Evolutionary conservation across 352 stramenopile genomes (phyloP).

Genomic region (Phytophthora cajani): DNA sequence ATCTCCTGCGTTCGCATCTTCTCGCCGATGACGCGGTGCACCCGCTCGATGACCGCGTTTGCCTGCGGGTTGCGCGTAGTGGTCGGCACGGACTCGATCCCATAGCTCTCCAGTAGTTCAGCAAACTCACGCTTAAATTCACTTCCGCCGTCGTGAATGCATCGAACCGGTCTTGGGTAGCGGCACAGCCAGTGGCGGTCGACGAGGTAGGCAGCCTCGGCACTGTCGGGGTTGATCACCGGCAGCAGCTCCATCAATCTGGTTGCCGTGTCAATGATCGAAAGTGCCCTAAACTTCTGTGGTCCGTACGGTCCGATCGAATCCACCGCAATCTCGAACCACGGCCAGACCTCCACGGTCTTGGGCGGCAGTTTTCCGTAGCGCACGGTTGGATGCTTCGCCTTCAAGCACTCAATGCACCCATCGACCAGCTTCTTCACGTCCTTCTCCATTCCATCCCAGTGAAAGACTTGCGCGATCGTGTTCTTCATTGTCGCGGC

Average conservation of each 20-base stretch:
- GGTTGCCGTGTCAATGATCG: slow-evolving; percentile 13
- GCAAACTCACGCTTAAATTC: slow-evolving; percentile 8
- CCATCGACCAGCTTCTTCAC: neutral
- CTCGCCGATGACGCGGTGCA: slow-evolving; percentile 6
- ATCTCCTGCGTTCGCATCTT: neutral
- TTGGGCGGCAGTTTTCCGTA: slow-evolving; percentile 2
- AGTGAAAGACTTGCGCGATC: neutral
- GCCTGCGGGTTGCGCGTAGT: slow-evolving; percentile 5
- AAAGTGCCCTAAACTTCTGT: slow-evolving; percentile 3
- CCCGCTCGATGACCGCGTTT: slow-evolving; percentile 9
- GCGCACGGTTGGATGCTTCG: neutral
- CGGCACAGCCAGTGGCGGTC: slow-evolving; percentile 11
- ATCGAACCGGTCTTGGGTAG: neutral
- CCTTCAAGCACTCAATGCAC: neutral
- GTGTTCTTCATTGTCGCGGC: neutral
- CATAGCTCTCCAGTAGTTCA: slow-evolving; percentile 7
- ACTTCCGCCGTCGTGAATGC: slow-evolving; percentile 2
- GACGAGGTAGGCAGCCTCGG: slow-evolving; percentile 1
- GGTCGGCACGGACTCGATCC: neutral
- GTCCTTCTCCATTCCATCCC: neutral
- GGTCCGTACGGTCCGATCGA: slow-evolving; percentile 4
- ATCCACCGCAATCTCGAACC: slow-evolving; percentile 6
- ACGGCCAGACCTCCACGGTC: neutral
- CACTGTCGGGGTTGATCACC: neutral
- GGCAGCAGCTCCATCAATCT: slow-evolving; percentile 3